A percentile compares a stretch with the other conserved stretches of the same genome.
phyloP scores from a whole-genome alignment of 2,329 filamentous ascomycete species.

The Davidsoniella eucalypti region DNA sequence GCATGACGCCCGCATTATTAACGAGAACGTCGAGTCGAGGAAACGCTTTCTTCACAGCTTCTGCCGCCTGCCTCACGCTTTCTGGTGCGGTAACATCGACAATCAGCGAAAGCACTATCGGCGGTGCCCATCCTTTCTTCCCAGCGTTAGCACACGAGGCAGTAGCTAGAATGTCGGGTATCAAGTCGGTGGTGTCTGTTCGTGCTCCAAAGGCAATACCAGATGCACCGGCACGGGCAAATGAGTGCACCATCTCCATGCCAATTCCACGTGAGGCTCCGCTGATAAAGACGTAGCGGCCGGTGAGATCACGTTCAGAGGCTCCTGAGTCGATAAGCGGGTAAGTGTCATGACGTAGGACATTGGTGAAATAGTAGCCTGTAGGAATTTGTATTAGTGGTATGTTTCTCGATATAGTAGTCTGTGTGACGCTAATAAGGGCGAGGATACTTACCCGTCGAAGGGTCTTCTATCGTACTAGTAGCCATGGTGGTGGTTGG shows the following conservation, averaged over 20 bases:
- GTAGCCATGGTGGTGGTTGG: neutral
- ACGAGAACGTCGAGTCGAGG: constrained; percentile 26
- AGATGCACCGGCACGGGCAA: constrained; percentile 34
- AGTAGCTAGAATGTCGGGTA: constrained; percentile 9
- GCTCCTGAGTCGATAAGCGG: constrained; percentile 29
- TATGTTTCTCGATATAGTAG: neutral
- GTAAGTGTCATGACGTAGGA: constrained; percentile 34
- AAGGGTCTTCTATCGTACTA: neutral
- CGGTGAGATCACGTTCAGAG: constrained; percentile 19
- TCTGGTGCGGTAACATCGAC: constrained; percentile 23
- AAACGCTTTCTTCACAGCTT: constrained; percentile 17
- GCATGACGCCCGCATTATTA: constrained; percentile 28
- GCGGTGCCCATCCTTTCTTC: constrained; percentile 14
- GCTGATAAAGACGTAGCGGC: constrained; percentile 31
- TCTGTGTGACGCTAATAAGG: neutral
- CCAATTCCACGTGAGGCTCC: constrained; percentile 41
- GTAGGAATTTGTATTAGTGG: neutral
- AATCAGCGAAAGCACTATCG: constrained; percentile 24
- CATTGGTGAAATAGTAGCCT: constrained; percentile 18
- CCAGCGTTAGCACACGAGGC: neutral
- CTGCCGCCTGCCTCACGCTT: constrained; percentile 20
- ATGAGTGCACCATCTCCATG: constrained; percentile 35
- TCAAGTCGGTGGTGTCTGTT: constrained; percentile 23
- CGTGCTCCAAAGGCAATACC: constrained; percentile 37
- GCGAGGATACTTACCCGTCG: neutral